Evolutionary conservation across 495 filamentous ascomycete species (phyloP).

Genomic region (Podospora conica): DNA sequence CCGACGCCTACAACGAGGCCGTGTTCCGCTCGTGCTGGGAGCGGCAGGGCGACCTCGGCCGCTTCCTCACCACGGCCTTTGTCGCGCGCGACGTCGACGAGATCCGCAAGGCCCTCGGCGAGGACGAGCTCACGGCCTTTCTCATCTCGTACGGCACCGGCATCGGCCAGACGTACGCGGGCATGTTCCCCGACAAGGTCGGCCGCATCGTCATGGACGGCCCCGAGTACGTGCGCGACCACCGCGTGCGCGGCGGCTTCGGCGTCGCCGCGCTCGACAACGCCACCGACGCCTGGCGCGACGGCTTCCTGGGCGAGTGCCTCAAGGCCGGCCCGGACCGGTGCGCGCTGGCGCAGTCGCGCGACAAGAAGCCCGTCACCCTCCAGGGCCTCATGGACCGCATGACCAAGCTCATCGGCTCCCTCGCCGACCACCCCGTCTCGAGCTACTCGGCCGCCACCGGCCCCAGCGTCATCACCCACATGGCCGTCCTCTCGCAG

Average conservation of each 20-base stretch:
- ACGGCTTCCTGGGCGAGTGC: slow-evolving; percentile 45
- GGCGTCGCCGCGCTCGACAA: slow-evolving; percentile 44
- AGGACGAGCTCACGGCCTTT: slow-evolving; percentile 52
- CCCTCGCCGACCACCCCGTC: slow-evolving; percentile 31
- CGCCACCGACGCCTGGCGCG: slow-evolving; percentile 40
- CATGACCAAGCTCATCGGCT: slow-evolving; percentile 31
- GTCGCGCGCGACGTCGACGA: slow-evolving; percentile 46
- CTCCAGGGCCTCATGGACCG: slow-evolving; percentile 28
- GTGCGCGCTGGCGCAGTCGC: slow-evolving; percentile 35
- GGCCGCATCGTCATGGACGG: slow-evolving; percentile 45
- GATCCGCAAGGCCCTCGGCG: slow-evolving; percentile 43
- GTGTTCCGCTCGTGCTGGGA: slow-evolving; percentile 39
- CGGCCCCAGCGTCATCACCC: slow-evolving; percentile 39
- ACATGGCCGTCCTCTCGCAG: slow-evolving; percentile 31
- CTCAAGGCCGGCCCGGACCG: slow-evolving; percentile 38
- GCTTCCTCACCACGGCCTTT: slow-evolving; percentile 38
- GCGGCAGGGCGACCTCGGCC: slow-evolving; percentile 36
- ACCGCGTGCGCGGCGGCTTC: slow-evolving; percentile 38
- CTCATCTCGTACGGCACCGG: slow-evolving; percentile 65
- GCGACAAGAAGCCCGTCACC: slow-evolving; percentile 26
- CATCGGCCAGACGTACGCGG: slow-evolving; percentile 53
- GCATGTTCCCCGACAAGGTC: slow-evolving; percentile 43
- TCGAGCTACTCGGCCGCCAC: slow-evolving; percentile 28
- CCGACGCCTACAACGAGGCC: slow-evolving; percentile 38
- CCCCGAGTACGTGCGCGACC: slow-evolving; percentile 45